phyloP scores from a whole-genome alignment of 225 moss, liverwort and hornwort genomes.

The Thuidium tamariscinum region DNA sequence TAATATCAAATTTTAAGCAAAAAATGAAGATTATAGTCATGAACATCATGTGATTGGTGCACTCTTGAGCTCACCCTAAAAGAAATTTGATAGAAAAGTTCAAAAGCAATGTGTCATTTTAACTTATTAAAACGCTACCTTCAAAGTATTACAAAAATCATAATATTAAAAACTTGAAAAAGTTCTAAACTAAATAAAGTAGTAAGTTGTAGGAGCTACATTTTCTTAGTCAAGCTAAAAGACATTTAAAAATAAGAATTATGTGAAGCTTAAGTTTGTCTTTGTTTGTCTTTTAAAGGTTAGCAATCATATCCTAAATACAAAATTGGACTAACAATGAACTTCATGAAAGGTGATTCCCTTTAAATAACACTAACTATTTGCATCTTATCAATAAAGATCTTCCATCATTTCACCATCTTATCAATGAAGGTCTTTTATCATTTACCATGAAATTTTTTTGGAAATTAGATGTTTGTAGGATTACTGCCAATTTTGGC shows the following conservation, averaged over 20 bases:
- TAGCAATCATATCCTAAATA: not conserved
- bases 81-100: not conserved
- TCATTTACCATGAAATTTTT: not conserved
- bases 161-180: not conserved
- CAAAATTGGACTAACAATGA: not conserved
- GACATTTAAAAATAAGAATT: not conserved
- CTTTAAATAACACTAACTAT: not conserved
- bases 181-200: rapidly evolving
- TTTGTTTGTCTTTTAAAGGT: not conserved
- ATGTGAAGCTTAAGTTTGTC: too few relatives aligned
- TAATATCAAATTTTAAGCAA: not conserved
- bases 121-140: not conserved
- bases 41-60: not conserved
- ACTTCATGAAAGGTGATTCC: not conserved
- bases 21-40: not conserved
- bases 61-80: not conserved
- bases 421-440: not conserved
- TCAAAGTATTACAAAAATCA: not conserved
- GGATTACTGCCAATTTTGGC: too few relatives aligned
- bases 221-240: not conserved
- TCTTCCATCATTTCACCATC: too few relatives aligned
- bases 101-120: too few relatives aligned
- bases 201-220: not conserved
- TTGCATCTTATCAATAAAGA: not conserved
- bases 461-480: not conserved